phyloP scores from a whole-genome alignment of 2,329 filamentous ascomycete genomes.

The Penicillium sp. region DNA sequence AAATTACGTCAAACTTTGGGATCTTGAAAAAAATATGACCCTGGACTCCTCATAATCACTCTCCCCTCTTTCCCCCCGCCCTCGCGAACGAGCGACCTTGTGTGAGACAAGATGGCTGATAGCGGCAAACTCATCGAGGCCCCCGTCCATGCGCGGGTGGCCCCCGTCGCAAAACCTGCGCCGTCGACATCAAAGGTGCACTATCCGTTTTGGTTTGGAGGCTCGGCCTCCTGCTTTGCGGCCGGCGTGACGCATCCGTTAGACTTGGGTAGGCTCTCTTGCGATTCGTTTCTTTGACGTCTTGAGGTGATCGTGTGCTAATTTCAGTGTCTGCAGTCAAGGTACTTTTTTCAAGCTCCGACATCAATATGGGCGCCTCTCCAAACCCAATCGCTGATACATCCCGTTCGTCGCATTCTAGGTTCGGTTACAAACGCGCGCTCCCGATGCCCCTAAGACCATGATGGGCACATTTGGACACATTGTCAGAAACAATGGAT shows the following conservation, averaged over 20 bases:
- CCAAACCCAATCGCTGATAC: conserved; percentile 10
- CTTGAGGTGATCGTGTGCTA: conserved; percentile 12
- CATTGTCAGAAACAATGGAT: conserved; percentile 71
- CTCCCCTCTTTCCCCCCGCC: conserved; percentile 9
- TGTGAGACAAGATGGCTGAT: conserved; percentile 34
- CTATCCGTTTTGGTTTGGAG: conserved; percentile 95
- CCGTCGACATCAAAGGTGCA: conserved; percentile 37
- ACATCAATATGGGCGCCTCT: background rate
- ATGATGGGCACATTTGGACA: conserved; percentile 85
- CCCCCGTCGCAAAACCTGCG: conserved; percentile 16
- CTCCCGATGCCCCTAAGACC: conserved; percentile 68
- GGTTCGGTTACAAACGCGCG: conserved; percentile 86
- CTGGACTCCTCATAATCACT: background rate
- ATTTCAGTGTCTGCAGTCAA: conserved; percentile 51
- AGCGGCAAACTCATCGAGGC: conserved; percentile 33
- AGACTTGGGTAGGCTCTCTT: conserved; percentile 68
- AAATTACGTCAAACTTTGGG: conserved; percentile 22
- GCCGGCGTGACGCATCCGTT: conserved; percentile 90
- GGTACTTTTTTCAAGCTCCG: conserved; percentile 35
- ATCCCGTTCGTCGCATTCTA: conserved; percentile 38
- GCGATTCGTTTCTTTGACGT: background rate
- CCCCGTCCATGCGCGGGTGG: conserved; percentile 18
- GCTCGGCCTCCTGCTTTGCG: conserved; percentile 87
- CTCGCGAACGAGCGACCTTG: conserved; percentile 15
- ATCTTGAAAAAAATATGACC: conserved; percentile 11